A percentile compares a stretch with the other conserved stretches of the same genome.
phyloP scores from a whole-genome alignment of 2,329 filamentous ascomycete genomes.

The Calonectria fujianensis region DNA sequence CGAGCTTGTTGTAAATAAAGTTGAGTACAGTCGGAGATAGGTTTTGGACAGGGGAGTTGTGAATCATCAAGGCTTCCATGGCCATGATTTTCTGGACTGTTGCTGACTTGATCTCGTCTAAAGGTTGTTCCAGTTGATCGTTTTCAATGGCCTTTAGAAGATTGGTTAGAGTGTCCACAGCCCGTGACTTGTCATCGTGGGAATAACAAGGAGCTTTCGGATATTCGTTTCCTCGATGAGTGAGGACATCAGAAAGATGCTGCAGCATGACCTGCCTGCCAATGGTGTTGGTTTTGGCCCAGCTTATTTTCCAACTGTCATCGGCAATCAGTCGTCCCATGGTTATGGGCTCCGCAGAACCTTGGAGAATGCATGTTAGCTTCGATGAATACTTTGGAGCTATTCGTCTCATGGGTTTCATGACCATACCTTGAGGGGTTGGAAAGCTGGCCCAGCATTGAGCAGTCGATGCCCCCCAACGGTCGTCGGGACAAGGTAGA shows the following conservation, averaged over 20 bases:
- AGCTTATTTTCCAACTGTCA: constrained; percentile 1
- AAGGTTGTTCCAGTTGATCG: constrained; percentile 22
- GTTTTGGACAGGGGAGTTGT: constrained; percentile 29
- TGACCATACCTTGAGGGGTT: neutral
- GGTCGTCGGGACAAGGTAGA: constrained; percentile 4
- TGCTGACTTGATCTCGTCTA: constrained; percentile 39
- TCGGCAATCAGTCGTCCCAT: constrained; percentile 2
- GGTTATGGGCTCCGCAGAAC: neutral
- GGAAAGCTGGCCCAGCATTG: constrained; percentile 28
- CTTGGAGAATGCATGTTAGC: neutral
- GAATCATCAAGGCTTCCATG: constrained; percentile 28
- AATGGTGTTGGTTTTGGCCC: constrained; percentile 16
- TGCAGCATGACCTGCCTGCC: constrained; percentile 21
- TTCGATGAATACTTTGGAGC: too few relatives aligned
- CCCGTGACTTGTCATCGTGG: constrained; percentile 10
- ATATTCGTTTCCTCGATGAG: neutral
- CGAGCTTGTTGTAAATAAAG: constrained; percentile 40
- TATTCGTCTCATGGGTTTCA: too few relatives aligned
- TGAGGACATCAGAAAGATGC: constrained; percentile 13
- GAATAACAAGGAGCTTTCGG: constrained; percentile 28
- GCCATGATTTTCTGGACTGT: constrained; percentile 39
- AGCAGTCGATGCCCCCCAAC: constrained; percentile 21
- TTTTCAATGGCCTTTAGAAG: constrained; percentile 27
- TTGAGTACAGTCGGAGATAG: constrained; percentile 25
- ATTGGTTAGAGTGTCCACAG: constrained; percentile 11